Conservation (phyloP, 2,329 filamentous ascomycete species). For the Cladophialophora psammophila region DNA sequence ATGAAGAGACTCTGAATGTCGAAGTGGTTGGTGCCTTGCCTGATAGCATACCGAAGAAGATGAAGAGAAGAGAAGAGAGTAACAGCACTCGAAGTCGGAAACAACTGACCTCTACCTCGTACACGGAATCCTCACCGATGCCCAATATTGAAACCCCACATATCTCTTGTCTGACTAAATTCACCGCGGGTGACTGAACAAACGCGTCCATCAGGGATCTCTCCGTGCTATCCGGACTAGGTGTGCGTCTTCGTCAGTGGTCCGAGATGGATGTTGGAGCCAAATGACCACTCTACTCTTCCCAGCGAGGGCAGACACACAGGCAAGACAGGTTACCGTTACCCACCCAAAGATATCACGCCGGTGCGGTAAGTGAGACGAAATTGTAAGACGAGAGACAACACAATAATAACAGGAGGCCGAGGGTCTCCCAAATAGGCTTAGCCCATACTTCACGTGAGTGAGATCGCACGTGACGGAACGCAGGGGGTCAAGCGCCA, state of each 20-base stretch:
- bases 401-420: background rate
- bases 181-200: slow-evolving; percentile 2
- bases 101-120: slow-evolving; percentile 7
- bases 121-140: slow-evolving; percentile 13
- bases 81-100: slow-evolving; percentile 18
- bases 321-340: too few relatives aligned
- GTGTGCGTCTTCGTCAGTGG: background rate
- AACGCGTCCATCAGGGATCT: slow-evolving; percentile 1
- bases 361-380: slow-evolving; percentile 5
- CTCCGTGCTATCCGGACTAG: background rate
- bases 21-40: slow-evolving; percentile 14
- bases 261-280: slow-evolving; percentile 4
- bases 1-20: slow-evolving; percentile 19
- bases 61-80: slow-evolving; percentile 16
- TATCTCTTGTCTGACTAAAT: slow-evolving; percentile 8
- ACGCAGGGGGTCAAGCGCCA: background rate
- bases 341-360: slow-evolving; percentile 4
- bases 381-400: slow-evolving; percentile 1
- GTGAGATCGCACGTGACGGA: background rate
- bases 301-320: background rate
- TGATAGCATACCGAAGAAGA: slow-evolving; percentile 17
- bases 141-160: slow-evolving; percentile 2
- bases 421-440: slow-evolving; percentile 2
- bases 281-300: slow-evolving; percentile 2
- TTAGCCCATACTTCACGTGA: background rate